Evolutionary conservation across 2,329 filamentous ascomycete genomes (phyloP), one percentile per base, ranked within the genome.

Genomic region (Fusarium sp.): DNA sequence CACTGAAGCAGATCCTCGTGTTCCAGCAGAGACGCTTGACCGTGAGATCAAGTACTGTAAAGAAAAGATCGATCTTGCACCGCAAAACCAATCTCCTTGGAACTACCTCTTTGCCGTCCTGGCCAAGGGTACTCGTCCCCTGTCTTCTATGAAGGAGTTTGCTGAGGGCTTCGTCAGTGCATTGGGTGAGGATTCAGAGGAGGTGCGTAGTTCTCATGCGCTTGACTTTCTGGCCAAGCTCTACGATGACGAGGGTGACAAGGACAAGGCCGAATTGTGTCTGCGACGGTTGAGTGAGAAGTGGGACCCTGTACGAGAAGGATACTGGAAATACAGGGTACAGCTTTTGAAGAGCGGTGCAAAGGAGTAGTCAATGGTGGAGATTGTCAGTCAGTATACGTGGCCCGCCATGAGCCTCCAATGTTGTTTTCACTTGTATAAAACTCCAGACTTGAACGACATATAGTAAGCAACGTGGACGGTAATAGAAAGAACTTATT

Each of bases 71-170:
- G 79, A 83, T 34, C 83, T 91, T 67, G 94, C 94, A 40, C 96
- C 96, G 45, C 94, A 98, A 84, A 99, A 98, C 79, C 92, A 94
- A 78, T 95, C 92, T 71, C 88, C 94, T 2, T 99, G 96, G 96
- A 96, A 94, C 79, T 99, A 97, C 79, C 83, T 97, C 15, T 84
- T 89, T 33, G 96, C 92, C 4, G 89, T 93, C 46, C 78, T 97
- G 62, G 84, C 85, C 61, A 92, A 93, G 74, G 89, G 88, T 1
- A 89, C 85, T 0, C 78, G 89, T 31, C 74, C 79, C 49, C 74
- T 89, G 30, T 77, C 70, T 2, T 79, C 76, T 2, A 78, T 85
- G 8, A 80, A 83, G 62, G 81, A 75, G 16, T 89, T 89, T 73
- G 83, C 81, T 1, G 78, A 78, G 62, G 78, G 82, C 54, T 88